Percentiles rank a stretch among this genome's conserved stretches.
These are phyloP conservation scores for Kitagawia praeruptora DNA, from an alignment of 129 eudicot genomes.

Conservation along the genomic window DNA sequence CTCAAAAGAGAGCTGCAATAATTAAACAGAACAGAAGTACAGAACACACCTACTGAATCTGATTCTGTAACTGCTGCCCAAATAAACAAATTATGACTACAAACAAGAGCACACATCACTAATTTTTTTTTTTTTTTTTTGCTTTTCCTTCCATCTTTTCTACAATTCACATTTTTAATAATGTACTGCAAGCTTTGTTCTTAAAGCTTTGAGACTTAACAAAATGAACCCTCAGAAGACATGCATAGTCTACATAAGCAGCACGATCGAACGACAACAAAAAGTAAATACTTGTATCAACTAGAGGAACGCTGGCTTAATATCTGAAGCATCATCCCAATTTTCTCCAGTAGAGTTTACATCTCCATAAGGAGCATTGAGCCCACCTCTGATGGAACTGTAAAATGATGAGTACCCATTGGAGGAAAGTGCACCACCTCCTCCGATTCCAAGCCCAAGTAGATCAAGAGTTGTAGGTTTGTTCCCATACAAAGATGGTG, in stretches of 20 bases:
- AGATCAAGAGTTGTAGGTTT: constrained; percentile 75
- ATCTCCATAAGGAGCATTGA: constrained; percentile 27
- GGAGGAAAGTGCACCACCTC: constrained; percentile 30
- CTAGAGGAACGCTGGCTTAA: constrained; percentile 52
- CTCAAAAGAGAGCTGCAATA: neutral
- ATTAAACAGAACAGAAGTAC: neutral
- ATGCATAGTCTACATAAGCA: neutral
- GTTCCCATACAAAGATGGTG: constrained; percentile 19
- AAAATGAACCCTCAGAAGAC: neutral
- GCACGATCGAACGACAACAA: neutral
- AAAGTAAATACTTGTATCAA: constrained; percentile 5
- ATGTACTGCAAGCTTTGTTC: neutral
- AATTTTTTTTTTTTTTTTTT: neutral
- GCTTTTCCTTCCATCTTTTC: neutral
- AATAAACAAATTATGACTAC: neutral
- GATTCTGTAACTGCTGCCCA: neutral
- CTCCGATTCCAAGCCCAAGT: constrained; percentile 64
- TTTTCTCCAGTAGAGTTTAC: constrained; percentile 15
- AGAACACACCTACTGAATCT: neutral
- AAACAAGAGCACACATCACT: neutral
- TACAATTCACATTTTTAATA: neutral
- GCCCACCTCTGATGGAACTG: constrained; percentile 36
- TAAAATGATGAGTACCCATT: constrained; percentile 45
- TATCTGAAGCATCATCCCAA: constrained; percentile 58
- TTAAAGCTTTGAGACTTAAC: neutral